Base-by-base conservation (phyloP, 345 rosid genomes). In the Viola odorata region DNA sequence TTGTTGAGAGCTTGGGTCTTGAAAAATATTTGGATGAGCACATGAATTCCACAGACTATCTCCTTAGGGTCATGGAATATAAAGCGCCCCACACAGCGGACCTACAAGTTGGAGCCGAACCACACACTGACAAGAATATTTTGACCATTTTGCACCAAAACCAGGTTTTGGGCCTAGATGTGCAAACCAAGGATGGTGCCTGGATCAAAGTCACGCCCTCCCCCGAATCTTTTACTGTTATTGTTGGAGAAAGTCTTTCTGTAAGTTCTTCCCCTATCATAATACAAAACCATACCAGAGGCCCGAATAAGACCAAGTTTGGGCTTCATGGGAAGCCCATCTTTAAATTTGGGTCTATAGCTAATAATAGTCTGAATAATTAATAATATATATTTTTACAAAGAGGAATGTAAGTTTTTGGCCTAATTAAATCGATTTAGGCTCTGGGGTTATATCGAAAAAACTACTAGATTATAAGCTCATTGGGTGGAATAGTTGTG, bases 81-180 rank as follows among this genome's bases (percentile, higher is more conserved):
- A 50, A 57, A 50, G 73, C 37, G 10, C 70, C 79, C 0, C 11
- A 48, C 6, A 54, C 40, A 12, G 42, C 61, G 8, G 65, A 78
- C 12, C 40, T 58, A 10, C 45, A 75, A 9, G 36, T 64, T 9
- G 81, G 75, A 3, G 51, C 75, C 6, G 58, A 51, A 37, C 48
- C 78, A 36, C 82, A 78, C 44, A 45, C 12, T 11, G 83, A 78
- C 47, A 55, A 53, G 61, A 68, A 53, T 14, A 53, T 61, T 3
- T 4, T 68, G 7, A 68, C 65, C 57, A 68, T 81, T 15, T 50
- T 77, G 14, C 42, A 47, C 17, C 78, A 73, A 56, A 70, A 68
- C 38, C 58, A 8, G 4, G 12, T 45, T 45, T 3, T 8, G 8
- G 50, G 50, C 12, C 3, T 45, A n/a, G 50, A 45, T 3, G 12